These are phyloP conservation scores for Cylindrotheca fusiformis DNA, from an alignment of 108 stramenopile species.

Conservation along the genomic window DNA sequence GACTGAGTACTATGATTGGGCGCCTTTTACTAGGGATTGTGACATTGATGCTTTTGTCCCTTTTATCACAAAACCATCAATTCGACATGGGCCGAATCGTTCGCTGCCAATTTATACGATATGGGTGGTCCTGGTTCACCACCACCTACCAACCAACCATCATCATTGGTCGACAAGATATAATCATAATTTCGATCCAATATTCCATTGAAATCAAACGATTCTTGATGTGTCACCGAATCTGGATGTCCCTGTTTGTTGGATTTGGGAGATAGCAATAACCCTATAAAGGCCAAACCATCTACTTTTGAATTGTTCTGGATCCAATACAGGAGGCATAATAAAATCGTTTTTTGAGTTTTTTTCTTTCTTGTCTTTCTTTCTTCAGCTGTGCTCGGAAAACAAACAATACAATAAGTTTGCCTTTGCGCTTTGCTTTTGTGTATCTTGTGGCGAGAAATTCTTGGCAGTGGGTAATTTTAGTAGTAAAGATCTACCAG, in stretches of 20 bases:
- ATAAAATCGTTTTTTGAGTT: too few relatives aligned
- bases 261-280: slow-evolving; percentile 63
- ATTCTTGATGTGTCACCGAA: slow-evolving; percentile 72
- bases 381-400: too few relatives aligned
- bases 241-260: slow-evolving; percentile 68
- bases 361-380: too few relatives aligned
- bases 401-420: too few relatives aligned
- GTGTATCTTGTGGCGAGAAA: too few relatives aligned
- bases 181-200: slow-evolving; percentile 67
- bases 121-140: slow-evolving; percentile 82
- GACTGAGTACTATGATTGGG: too few relatives aligned
- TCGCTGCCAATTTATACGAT: slow-evolving; percentile 77
- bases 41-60: too few relatives aligned
- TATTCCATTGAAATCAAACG: slow-evolving; percentile 78
- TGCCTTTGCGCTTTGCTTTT: too few relatives aligned
- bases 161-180: slow-evolving; percentile 75
- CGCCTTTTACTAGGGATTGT: too few relatives aligned
- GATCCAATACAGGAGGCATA: slow-evolving; percentile 82
- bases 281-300: slow-evolving; percentile 85
- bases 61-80: too few relatives aligned
- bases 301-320: slow-evolving; percentile 72
- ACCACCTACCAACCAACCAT: slow-evolving; percentile 91
- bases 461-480: too few relatives aligned
- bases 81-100: slow-evolving; percentile 85
- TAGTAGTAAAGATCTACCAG: too few relatives aligned